phyloP scores from a whole-genome alignment of 192 early-diverging fungal species.

The Mortierella antarctica region DNA sequence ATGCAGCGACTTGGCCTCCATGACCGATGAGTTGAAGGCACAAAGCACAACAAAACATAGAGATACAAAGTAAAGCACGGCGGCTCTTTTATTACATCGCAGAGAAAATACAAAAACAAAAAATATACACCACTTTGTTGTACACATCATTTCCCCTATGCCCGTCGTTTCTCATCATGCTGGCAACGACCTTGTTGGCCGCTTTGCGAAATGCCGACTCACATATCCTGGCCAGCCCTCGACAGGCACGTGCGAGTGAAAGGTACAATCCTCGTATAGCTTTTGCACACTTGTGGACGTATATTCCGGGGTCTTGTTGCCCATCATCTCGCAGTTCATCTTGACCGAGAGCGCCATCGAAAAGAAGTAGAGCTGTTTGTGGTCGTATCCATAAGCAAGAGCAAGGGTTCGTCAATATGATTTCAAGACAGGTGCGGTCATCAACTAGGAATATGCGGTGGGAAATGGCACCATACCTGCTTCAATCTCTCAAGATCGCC shows the following conservation, averaged over 20 bases:
- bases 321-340: conserved; percentile 53
- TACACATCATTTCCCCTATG: too few relatives aligned
- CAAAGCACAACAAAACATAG: too few relatives aligned
- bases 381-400: background rate
- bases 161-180: too few relatives aligned
- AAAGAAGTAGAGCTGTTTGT: conserved; percentile 37
- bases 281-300: conserved; percentile 40
- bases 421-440: too few relatives aligned
- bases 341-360: conserved; percentile 48
- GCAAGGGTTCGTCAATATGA: background rate
- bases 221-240: conserved; percentile 51
- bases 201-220: conserved; percentile 33
- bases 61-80: too few relatives aligned
- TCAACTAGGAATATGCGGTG: background rate
- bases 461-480: conserved; percentile 11
- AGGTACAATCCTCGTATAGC: conserved; percentile 43
- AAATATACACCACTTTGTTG: too few relatives aligned
- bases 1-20: conserved; percentile 5
- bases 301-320: conserved; percentile 33
- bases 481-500: conserved; percentile 41
- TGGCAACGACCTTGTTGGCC: background rate
- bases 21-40: too few relatives aligned
- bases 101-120: too few relatives aligned
- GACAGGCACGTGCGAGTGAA: conserved; percentile 27
- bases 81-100: too few relatives aligned